These are phyloP conservation scores for Aspergillus arachidicola DNA, from an alignment of 2,329 filamentous ascomycete genomes.

Conservation along the genomic window DNA sequence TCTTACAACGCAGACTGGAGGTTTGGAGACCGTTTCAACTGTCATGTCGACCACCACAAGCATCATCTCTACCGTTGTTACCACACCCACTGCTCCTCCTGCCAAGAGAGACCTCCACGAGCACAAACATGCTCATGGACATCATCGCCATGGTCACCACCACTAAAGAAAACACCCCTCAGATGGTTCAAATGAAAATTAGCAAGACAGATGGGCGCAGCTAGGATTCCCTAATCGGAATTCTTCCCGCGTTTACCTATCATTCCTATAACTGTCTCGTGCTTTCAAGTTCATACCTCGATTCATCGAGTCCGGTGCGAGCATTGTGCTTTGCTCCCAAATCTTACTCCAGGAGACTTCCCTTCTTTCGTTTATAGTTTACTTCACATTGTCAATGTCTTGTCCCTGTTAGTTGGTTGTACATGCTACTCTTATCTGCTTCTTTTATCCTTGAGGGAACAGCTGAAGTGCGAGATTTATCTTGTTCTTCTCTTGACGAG, in stretches of 20 bases:
- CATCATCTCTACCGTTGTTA: conserved; percentile 28
- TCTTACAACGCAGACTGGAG: conserved; percentile 29
- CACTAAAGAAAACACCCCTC: conserved; percentile 12
- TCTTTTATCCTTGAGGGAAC: conserved; percentile 17
- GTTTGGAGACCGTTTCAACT: conserved; percentile 27
- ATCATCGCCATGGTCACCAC: conserved; percentile 21
- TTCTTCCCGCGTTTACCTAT: background rate
- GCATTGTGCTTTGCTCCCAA: background rate
- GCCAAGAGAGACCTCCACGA: conserved; percentile 21
- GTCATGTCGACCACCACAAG: conserved; percentile 24
- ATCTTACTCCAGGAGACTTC: background rate
- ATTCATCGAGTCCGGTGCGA: background rate
- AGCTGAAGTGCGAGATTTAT: conserved; percentile 11
- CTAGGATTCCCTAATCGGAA: background rate
- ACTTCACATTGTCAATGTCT: conserved; percentile 14
- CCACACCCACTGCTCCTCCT: conserved; percentile 19
- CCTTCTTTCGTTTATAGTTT: conserved; percentile 4
- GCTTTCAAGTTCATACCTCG: background rate
- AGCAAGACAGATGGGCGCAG: background rate
- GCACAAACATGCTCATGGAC: conserved; percentile 26
- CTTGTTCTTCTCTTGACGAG: conserved; percentile 19
- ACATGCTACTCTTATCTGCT: conserved; percentile 18
- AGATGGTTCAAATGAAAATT: background rate
- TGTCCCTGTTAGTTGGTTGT: conserved; percentile 13
- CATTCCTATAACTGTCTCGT: background rate